Conservation (phyloP, 805 yeast genomes). For the Torulaspora quercuum region DNA sequence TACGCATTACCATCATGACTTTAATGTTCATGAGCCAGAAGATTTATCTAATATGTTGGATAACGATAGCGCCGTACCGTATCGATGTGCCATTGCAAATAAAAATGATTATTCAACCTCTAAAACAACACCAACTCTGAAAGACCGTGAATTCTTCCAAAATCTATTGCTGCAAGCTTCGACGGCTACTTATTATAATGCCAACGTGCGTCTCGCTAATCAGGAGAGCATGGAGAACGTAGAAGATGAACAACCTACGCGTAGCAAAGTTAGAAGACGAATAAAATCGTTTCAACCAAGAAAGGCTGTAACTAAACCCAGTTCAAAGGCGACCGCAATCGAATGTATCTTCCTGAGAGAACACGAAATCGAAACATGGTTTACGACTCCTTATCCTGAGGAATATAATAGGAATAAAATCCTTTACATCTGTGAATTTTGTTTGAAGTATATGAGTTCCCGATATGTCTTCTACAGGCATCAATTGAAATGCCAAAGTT, state of each 20-base stretch:
- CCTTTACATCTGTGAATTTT: conserved; percentile 76
- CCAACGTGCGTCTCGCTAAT: conserved; percentile 37
- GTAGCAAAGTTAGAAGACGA: conserved; percentile 5
- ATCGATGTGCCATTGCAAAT: conserved; percentile 59
- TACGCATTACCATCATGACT: conserved; percentile 19
- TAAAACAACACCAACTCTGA: conserved; percentile 55
- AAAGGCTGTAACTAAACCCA: conserved; percentile 23
- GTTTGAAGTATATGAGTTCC: conserved; percentile 74
- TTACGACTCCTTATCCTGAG: conserved; percentile 88
- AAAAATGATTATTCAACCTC: conserved; percentile 53
- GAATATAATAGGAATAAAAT: conserved; percentile 63
- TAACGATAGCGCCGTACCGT: conserved; percentile 46
- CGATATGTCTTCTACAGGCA: conserved; percentile 69
- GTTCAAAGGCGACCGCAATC: conserved; percentile 41
- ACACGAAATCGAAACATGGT: conserved; percentile 85
- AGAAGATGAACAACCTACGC: conserved; percentile 24
- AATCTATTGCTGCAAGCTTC: conserved; percentile 41
- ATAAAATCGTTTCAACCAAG: conserved; percentile 4
- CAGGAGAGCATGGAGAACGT: conserved; percentile 21
- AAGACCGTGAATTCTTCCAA: conserved; percentile 51
- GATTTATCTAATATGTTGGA: conserved; percentile 22
- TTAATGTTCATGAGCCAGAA: conserved; percentile 43
- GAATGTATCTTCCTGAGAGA: conserved; percentile 66
- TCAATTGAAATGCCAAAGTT: conserved; percentile 62
- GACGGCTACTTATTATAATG: conserved; percentile 36